Evolutionary conservation across 306 rosid species (phyloP), one percentile per base, ranked within the genome.

Genomic region (Medicago ruthenica): DNA sequence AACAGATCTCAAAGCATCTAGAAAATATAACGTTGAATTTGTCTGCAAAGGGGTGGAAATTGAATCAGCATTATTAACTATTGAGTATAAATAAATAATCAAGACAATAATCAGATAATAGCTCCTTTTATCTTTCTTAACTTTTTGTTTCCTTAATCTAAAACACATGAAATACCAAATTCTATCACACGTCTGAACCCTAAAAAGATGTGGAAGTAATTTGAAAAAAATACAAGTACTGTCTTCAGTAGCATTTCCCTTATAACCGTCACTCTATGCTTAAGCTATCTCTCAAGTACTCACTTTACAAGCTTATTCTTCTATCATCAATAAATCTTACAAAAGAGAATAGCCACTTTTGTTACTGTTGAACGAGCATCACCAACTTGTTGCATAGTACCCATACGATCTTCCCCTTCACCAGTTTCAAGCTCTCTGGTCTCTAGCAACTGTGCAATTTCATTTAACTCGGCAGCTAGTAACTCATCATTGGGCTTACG

Each of bases 1-100:
- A 81, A 93, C 94, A 20, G 91, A 83, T 97, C 82, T 93, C 94
- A 1, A 91, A 42, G 96, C 96, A 83, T 93, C 94, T 5, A 93
- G 91, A 77, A 93, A 93, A 15, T 96, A 89, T 84, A 89, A 90
- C 97, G 0, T 92, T 89, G 71, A 91, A 89, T 76, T 91, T 91
- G 72, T 89, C 97, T 91, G 97, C 84, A 80, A 79, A 50, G 79
- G 48, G 68, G 71, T 12, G 39, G 10, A 47, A 40, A 48, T 69
- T 4, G 63, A 13, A 60, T 47, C 61, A 17, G 11, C 42, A 34
- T 17, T 17, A 12, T 4, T 45, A 45, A 45, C n/a, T 16, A 51
- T 51, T n/a, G 16, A 51, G 10, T 11, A 34, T 27, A 27, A 64
- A 34, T 27, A 27, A 64, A 74, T 39, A 47, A 39, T 39, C 67